A percentile compares a stretch with the other conserved stretches of the same genome.
These are phyloP conservation scores for Telfairia occidentalis DNA, from an alignment of 331 rosid species.

Conservation along the genomic window DNA sequence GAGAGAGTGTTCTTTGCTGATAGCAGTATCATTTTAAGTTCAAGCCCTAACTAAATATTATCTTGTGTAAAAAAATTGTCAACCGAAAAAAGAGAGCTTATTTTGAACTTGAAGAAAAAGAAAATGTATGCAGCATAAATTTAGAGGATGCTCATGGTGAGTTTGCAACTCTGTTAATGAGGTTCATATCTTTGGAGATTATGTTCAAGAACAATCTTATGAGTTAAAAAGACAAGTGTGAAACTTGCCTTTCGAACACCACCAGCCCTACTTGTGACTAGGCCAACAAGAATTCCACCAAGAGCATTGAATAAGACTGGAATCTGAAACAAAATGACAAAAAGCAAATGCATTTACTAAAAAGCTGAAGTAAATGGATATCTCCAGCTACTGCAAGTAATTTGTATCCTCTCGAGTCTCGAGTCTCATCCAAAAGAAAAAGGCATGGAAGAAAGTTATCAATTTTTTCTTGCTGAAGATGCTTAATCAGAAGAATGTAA, in stretches of 20 bases:
- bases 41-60: not conserved
- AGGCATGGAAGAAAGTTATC: not conserved
- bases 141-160: not conserved
- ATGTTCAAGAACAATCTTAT: constrained; percentile 7
- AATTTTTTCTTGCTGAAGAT: not conserved
- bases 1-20: too few species aligned
- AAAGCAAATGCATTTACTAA: not conserved
- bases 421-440: not conserved
- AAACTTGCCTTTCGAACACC: constrained; percentile 92
- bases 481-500: not conserved
- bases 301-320: constrained; percentile 79
- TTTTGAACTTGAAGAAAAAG: not conserved
- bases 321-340: constrained; percentile 42
- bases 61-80: not conserved
- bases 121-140: not conserved
- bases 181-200: not conserved
- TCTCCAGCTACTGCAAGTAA: not conserved
- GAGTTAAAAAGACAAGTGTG: not conserved
- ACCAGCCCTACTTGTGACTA: constrained; percentile 80
- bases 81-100: not conserved
- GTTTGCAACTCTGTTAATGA: not conserved
- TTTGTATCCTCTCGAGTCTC: not conserved
- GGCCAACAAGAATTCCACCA: constrained; percentile 97
- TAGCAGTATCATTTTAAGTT: not conserved
- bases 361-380: not conserved